Base-by-base conservation (phyloP, 371 early-diverging fungal species). In the Thermomucor indicae-seudaticae region DNA sequence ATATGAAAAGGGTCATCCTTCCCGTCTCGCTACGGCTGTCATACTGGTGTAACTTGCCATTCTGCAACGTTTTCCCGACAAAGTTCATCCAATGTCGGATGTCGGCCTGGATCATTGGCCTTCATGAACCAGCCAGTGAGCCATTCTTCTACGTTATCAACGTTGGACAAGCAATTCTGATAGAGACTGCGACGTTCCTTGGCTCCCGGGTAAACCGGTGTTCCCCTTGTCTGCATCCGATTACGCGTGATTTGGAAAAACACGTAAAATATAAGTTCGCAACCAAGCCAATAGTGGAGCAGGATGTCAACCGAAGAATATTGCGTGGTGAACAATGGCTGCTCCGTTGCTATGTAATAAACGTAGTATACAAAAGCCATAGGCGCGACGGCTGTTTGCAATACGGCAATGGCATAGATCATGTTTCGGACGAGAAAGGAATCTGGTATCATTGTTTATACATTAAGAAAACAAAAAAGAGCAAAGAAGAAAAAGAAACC, bases 261-360 rank as follows among this genome's bases (percentile, higher is more conserved):
- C 4, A 80, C 48, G 43, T 71, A 80, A 43, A 78, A 80, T 29
- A 80, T 46, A 4, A 80, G 51, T 44, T 80, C 81, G 20, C 66
- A 55, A 0, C 72, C 78, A 47, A 80, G 57, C 79, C 79, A 80
- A 17, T 72, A 64, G 46, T 80, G 75, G 16, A 77, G 37, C 34
- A 67, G 53, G 20, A 58, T 53, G 38, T 70, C 60, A 32, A 65
- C 25, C 30, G 65, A 60, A 28, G 67, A 43, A 16, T 67, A 57
- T 6, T 62, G 43, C 22, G 58, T 60, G 41, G 31, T 29, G 51
- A 78, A 60, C 7, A 72, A 52, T 4, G 65, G 63, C 16, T 59
- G 53, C 19, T 71, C 73, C 31, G 72, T 68, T 22, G 61, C 57
- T 27, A 76, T 47, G 27, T 69, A 67, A 49, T 78, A 75, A 35